Percentiles rank a stretch among this genome's conserved stretches.
These are phyloP conservation scores for Paramecium biaurelia DNA, from an alignment of 73 alveolate species.

Conservation along the genomic window DNA sequence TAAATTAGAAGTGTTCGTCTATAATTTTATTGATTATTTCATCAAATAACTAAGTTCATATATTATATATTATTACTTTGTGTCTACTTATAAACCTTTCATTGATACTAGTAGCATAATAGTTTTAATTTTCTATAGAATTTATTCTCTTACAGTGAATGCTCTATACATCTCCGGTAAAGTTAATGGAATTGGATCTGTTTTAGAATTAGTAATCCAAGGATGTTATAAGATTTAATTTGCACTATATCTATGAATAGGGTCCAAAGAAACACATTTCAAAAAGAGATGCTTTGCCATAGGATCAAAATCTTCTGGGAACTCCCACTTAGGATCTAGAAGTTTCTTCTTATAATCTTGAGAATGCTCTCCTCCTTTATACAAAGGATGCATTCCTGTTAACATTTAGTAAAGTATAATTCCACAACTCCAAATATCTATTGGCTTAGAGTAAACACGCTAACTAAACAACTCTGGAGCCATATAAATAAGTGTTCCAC, in stretches of 20 bases:
- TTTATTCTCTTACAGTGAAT: background rate
- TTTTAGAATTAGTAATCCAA: constrained; percentile 7
- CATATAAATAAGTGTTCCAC: constrained; percentile 67
- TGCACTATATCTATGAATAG: constrained; percentile 91
- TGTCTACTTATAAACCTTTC: background rate
- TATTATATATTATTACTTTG: background rate
- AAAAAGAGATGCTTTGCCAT: constrained; percentile 83
- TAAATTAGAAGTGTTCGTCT: background rate
- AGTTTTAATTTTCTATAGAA: background rate
- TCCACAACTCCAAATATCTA: constrained; percentile 92
- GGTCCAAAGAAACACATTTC: constrained; percentile 81
- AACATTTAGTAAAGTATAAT: constrained; percentile 83
- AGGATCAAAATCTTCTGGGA: constrained; percentile 52
- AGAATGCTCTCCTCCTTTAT: constrained; percentile 65
- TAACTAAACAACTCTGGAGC: constrained; percentile 61
- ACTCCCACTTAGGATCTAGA: constrained; percentile 51
- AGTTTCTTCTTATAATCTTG: constrained; percentile 63
- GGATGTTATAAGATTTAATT: constrained; percentile 56
- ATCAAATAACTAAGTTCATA: background rate
- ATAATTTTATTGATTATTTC: background rate
- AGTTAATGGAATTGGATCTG: constrained; percentile 51
- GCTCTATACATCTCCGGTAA: constrained; percentile 12
- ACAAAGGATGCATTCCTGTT: constrained; percentile 90
- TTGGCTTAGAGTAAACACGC: constrained; percentile 58
- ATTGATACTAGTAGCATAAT: background rate